Conservation (phyloP, 352 stramenopile genomes). For the Globisporangium parvum region DNA sequence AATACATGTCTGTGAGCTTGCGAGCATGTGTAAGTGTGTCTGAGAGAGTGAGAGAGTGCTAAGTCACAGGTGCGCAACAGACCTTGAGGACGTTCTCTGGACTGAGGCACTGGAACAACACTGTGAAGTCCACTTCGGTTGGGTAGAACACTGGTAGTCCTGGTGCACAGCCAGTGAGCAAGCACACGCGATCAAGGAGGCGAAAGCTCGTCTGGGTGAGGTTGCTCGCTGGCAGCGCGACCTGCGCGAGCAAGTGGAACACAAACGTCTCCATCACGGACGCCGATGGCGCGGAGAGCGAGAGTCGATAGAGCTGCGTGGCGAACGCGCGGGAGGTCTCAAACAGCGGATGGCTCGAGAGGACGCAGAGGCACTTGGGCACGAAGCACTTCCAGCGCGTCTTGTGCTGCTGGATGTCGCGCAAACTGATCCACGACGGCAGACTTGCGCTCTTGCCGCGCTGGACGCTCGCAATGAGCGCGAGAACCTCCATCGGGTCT, state of each 20-base stretch:
- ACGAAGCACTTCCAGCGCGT: constrained; percentile 50
- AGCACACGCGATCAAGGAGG: constrained; percentile 25
- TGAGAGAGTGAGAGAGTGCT: background rate
- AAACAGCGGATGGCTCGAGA: constrained; percentile 52
- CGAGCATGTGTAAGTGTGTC: background rate
- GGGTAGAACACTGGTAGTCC: constrained; percentile 32
- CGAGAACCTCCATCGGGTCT: constrained; percentile 52
- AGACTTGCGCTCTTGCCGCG: constrained; percentile 37
- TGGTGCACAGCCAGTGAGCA: constrained; percentile 25
- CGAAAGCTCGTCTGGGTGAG: constrained; percentile 30
- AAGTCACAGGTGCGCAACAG: background rate
- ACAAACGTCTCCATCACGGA: constrained; percentile 38
- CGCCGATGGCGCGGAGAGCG: constrained; percentile 17
- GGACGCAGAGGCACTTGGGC: constrained; percentile 57
- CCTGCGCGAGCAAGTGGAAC: constrained; percentile 47
- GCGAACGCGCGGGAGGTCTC: constrained; percentile 44
- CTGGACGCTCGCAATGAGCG: constrained; percentile 41
- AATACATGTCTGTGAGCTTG: background rate
- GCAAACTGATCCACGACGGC: constrained; percentile 61
- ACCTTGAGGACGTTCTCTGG: constrained; percentile 67
- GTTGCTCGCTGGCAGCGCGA: constrained; percentile 27
- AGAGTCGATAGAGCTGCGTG: constrained; percentile 41
- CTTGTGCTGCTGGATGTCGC: constrained; percentile 58
- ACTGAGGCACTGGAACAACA: constrained; percentile 65
- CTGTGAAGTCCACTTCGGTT: constrained; percentile 58